Evolutionary conservation across 768 basidiomycete species (phyloP), one percentile per base, ranked within the genome.

Genomic region (Mycena capillaripes): DNA sequence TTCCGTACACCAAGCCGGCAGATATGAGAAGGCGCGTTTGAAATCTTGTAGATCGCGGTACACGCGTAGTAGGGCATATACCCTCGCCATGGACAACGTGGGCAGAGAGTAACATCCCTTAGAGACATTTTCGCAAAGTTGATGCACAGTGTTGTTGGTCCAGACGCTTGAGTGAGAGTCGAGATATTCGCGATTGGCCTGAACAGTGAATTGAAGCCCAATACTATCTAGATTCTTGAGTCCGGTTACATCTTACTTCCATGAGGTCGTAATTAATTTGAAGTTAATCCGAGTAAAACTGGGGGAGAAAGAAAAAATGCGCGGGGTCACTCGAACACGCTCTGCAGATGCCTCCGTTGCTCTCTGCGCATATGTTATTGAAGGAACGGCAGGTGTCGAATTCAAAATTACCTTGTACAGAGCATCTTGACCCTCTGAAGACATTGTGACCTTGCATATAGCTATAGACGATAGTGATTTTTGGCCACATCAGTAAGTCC

Each of bases 151-250:
- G 38, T 23, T 40, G 38, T 58, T 36, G n/a, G 34, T 57, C 56
- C 34, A 57, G 56, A 57, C 34, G 34, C 34, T 57, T 57, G 56
- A 57, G 56, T 38, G 56, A 57, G 56, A 36, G 36, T 58, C 32
- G 23, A 58, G 57, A 36, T 36, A 57, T 38, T 57, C 34, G 36
- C 36, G 38, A 38, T 58, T 40, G 36, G 57, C 57, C 57, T 40
- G 57, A 58, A 40, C 57, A 58, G 23, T 58, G 57, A 58, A 58
- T 58, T 58, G 57, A 58, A 58, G 57, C 57, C 57, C 38, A 40
- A 40, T 58, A 58, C 57, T 58, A 36, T 58, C 57, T 40, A 58
- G 57, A 58, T 58, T 58, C 38, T 19, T 57, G 42, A 42, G 42
- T 42, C 42, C 9, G 42, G 42, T 42, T 42, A 42, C 16, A 42